Percentiles rank a stretch among this genome's conserved stretches.
These are phyloP conservation scores for Crithidia thermophila DNA, from an alignment of 208 protist species.

Conservation along the genomic window DNA sequence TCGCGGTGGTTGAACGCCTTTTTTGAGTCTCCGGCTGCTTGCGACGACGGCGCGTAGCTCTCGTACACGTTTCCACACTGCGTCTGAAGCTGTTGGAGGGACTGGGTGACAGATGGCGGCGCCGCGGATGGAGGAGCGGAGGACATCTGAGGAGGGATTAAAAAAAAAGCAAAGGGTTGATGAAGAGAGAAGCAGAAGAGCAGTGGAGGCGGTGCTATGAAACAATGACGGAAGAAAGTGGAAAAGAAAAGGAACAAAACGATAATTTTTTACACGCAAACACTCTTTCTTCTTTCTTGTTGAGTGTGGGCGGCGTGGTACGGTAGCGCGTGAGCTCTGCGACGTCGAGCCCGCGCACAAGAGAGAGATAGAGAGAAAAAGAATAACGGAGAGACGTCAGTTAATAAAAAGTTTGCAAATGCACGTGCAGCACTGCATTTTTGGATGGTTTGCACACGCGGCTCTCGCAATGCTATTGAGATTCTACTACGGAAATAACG, in stretches of 20 bases:
- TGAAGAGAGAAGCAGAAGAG: conserved; percentile 4
- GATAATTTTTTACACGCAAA: neutral
- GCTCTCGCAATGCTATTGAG: no score
- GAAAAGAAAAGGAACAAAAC: neutral
- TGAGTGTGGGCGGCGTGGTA: neutral
- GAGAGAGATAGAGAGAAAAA: conserved; percentile 3
- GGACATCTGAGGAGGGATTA: neutral
- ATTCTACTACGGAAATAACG: no score
- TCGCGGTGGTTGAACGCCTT: conserved; percentile 6
- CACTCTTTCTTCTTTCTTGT: neutral
- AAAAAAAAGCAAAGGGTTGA: neutral
- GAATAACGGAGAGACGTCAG: neutral
- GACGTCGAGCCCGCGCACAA: no score
- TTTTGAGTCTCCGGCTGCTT: neutral
- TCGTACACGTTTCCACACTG: conserved; percentile 21
- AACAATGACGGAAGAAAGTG: neutral
- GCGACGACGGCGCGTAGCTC: neutral
- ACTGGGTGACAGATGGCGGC: neutral
- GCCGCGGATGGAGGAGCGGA: neutral
- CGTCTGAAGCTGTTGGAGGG: conserved; percentile 23
- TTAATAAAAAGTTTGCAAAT: no score
- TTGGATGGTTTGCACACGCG: no score
- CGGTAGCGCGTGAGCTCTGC: no score
- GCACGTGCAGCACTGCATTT: no score
- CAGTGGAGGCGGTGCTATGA: neutral